phyloP scores from a whole-genome alignment of 140 eudicot species.

The Bidens hawaiensis region DNA sequence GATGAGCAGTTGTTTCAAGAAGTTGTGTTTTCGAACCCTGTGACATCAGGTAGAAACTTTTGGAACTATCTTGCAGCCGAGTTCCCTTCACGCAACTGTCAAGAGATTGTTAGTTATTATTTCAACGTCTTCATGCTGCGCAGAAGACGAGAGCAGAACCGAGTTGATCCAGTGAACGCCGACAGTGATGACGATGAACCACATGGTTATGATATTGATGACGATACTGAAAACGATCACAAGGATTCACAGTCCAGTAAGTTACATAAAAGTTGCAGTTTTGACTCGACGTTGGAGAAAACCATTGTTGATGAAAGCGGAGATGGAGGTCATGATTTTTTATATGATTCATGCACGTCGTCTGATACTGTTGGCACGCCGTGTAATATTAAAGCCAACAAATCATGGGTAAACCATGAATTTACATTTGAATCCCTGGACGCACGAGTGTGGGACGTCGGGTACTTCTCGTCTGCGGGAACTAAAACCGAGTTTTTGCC shows the following conservation, averaged over 20 bases:
- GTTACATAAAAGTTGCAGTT: constrained; percentile 19
- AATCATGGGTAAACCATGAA: constrained; percentile 29
- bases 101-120: constrained; percentile 62
- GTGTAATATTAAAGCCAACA: constrained; percentile 11
- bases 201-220: constrained; percentile 32
- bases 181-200: constrained; percentile 84
- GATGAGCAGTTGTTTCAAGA: constrained; percentile 55
- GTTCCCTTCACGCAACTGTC: constrained; percentile 43
- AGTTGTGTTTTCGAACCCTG: constrained; percentile 50
- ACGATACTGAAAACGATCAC: constrained; percentile 5
- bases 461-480: constrained; percentile 33
- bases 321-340: constrained; percentile 23
- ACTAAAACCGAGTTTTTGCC: constrained; percentile 51
- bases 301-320: constrained; percentile 21
- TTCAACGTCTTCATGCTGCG: constrained; percentile 68
- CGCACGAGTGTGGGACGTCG: constrained; percentile 54
- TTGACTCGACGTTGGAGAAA: constrained; percentile 26
- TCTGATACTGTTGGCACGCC: constrained; percentile 20
- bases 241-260: not conserved
- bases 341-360: constrained; percentile 39
- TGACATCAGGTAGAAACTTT: constrained; percentile 49
- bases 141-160: constrained; percentile 60
- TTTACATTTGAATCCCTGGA: constrained; percentile 33
- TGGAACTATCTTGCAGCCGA: constrained; percentile 51
- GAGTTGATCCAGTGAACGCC: constrained; percentile 40